phyloP scores from a whole-genome alignment of 441 rosid genomes.

The Isatis lusitanica region DNA sequence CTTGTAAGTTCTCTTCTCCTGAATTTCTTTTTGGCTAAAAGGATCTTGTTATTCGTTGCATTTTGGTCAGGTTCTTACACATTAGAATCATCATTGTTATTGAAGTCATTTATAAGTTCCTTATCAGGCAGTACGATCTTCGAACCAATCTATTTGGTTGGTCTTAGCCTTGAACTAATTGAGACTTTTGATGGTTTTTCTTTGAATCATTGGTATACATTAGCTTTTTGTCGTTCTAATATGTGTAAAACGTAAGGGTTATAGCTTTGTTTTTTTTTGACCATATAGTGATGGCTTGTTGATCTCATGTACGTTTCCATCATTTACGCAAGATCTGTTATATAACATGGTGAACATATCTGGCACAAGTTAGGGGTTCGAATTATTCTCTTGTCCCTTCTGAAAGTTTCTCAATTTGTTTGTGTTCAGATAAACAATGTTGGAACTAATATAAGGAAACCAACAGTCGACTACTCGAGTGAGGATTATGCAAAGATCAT shows the following conservation, averaged over 20 bases:
- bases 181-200: background rate
- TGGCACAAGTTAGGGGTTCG: background rate
- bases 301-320: background rate
- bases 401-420: background rate
- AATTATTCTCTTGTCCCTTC: background rate
- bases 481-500: slow-evolving; percentile 63
- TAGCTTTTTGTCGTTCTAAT: background rate
- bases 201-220: background rate
- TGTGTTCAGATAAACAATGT: slow-evolving; percentile 71
- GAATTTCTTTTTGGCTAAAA: background rate
- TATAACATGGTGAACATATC: background rate
- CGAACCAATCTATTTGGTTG: background rate
- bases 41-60: background rate
- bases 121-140: too few relatives aligned
- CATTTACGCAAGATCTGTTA: background rate
- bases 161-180: slow-evolving; percentile 14
- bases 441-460: slow-evolving; percentile 80
- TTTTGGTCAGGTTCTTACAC: background rate
- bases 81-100: background rate
- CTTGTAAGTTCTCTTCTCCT: slow-evolving; percentile 43
- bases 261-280: background rate
- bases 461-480: slow-evolving; percentile 60
- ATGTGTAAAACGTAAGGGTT: background rate
- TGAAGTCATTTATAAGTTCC: slow-evolving; percentile 24
- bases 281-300: slow-evolving; percentile 2